Percentiles rank a stretch among this genome's conserved stretches.
Conservation (phyloP, 306 rosid genomes). For the Quercus bicolor region DNA sequence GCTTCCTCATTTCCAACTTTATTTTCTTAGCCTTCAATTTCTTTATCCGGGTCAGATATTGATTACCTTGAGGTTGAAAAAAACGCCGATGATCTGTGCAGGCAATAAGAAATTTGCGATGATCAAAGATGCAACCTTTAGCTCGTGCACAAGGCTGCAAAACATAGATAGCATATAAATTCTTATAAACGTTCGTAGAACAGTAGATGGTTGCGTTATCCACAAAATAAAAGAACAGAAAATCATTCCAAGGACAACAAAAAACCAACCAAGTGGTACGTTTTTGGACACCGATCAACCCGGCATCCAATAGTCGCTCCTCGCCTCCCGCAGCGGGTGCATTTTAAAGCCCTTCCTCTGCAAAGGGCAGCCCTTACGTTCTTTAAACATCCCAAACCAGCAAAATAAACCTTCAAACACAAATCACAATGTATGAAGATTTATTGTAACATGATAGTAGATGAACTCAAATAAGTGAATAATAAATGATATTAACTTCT, state of each 20-base stretch:
- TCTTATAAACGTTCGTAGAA: slow-evolving; percentile 13
- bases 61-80: slow-evolving; percentile 78
- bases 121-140: slow-evolving; percentile 91
- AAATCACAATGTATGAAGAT: slow-evolving; percentile 4
- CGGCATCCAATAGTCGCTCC: slow-evolving; percentile 99
- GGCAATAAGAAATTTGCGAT: slow-evolving; percentile 96
- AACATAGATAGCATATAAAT: slow-evolving; percentile 22
- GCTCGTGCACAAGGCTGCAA: slow-evolving; percentile 98
- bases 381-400: slow-evolving; percentile 95
- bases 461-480: slow-evolving; percentile 2
- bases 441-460: slow-evolving; percentile 3
- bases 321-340: slow-evolving; percentile 93
- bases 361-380: slow-evolving; percentile 94
- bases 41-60: slow-evolving; percentile 62
- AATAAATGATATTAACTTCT: neutral
- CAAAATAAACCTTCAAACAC: slow-evolving; percentile 91
- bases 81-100: slow-evolving; percentile 92
- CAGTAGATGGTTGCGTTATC: neutral
- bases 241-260: slow-evolving; percentile 13
- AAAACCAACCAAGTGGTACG: slow-evolving; percentile 89
- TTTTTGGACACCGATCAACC: slow-evolving; percentile 94
- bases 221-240: slow-evolving; percentile 14
- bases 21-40: slow-evolving; percentile 81
- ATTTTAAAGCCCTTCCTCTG: slow-evolving; percentile 94
- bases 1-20: slow-evolving; percentile 79